phyloP scores from a whole-genome alignment of 1,284 basidiomycete species.

The Naganishia cerealis region DNA sequence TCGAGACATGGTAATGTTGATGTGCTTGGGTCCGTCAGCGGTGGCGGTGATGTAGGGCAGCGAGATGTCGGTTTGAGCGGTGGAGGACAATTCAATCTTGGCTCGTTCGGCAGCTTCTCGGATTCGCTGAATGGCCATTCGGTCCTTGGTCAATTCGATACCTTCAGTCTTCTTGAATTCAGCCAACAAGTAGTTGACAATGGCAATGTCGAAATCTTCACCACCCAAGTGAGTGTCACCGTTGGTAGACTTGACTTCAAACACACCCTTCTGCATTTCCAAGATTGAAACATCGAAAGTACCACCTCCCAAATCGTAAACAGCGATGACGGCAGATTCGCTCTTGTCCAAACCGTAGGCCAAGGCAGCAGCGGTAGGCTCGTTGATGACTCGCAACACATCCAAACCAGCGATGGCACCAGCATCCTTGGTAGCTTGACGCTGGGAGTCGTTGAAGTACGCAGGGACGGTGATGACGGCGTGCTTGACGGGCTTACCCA shows the following conservation, averaged over 20 bases:
- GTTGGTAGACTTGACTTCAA: slow-evolving; percentile 97
- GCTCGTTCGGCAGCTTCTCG: slow-evolving; percentile 99
- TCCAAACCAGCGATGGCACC: slow-evolving; percentile 96
- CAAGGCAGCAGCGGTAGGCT: slow-evolving; percentile 95
- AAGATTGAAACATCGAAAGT: slow-evolving; percentile 98
- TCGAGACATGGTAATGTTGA: slow-evolving; percentile 85
- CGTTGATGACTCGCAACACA: slow-evolving; percentile 97
- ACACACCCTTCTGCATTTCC: slow-evolving; percentile 97
- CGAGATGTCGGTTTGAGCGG: slow-evolving; percentile 91
- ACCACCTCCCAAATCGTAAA: slow-evolving; percentile 98
- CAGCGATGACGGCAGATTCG: slow-evolving; percentile 85
- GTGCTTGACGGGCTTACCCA: slow-evolving; percentile 91
- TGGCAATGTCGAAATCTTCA: slow-evolving; percentile 92
- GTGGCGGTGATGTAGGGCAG: slow-evolving; percentile 96
- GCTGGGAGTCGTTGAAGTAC: slow-evolving; percentile 98
- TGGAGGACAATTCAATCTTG: slow-evolving; percentile 95
- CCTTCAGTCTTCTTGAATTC: slow-evolving; percentile 94
- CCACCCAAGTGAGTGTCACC: slow-evolving; percentile 99
- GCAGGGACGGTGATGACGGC: slow-evolving; percentile 91
- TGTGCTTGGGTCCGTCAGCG: slow-evolving; percentile 90
- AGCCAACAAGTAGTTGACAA: slow-evolving; percentile 81
- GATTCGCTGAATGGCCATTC: slow-evolving; percentile 98
- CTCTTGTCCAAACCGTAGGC: slow-evolving; percentile 86
- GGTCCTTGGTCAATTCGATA: slow-evolving; percentile 76
- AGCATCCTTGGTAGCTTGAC: slow-evolving; percentile 96